Evolutionary conservation across 176 grass and related monocot genomes (phyloP), one percentile per base, ranked within the genome.

Genomic region (Carex scoparia): DNA sequence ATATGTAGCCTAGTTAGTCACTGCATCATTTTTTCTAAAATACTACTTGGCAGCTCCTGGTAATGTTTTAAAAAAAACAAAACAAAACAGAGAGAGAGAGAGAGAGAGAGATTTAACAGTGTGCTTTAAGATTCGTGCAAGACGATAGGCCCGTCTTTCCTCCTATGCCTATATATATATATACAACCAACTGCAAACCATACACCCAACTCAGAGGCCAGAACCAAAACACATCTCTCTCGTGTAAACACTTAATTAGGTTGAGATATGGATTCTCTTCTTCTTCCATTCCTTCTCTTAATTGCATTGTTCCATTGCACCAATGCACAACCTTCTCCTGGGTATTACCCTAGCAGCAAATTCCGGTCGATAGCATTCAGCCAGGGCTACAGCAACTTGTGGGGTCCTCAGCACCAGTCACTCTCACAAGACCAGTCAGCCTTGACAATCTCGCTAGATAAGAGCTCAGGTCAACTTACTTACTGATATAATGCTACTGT

Each of bases 391-490:
- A 64, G 44, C 4, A 87, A 86, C 44, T 87, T 90, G 42, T 93
- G 91, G 91, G 91, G 91, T 9, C 4, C 86, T 67, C 84, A 88
- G 84, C 91, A 93, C 76, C 87, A 90, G 76, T 65, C 78, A 1
- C 7, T 87, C 13, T 92, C 91, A 12, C 83, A 60, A 61, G 91
- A 92, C 69, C 86, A 90, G n/a, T 84, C 63, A 32, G 75, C 91
- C 10, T 14, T 86, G 15, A 90, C 74, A 1, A 61, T 93, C 16
- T 93, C 81, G 88, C 89, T 93, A 46, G 91, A 93, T 65, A 84
- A 89, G 19, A 86, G 19, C 79, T 97, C 94, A 83, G 89, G 89
- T 87, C 16, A n/a, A 32, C 8, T 28, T 5, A 68, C 68, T 84
- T 2, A 68, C 59, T 78, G 10, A 76, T 51, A 10, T 2, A 42